Conservation (phyloP, 257 asterid genomes). For the Solanum chaucha region DNA sequence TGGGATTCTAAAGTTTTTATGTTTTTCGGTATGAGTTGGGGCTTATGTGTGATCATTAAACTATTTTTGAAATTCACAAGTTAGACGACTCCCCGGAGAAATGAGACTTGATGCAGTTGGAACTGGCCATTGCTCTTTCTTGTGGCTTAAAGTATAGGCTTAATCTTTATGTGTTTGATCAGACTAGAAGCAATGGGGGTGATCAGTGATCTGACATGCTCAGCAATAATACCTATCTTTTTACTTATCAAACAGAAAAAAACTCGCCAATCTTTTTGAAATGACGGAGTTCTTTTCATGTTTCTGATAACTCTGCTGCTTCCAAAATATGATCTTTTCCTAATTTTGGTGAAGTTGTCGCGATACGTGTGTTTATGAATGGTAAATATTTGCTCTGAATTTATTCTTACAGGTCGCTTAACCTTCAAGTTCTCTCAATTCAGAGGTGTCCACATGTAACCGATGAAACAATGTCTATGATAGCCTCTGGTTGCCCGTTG, state of each 20-base stretch:
- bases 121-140: neutral
- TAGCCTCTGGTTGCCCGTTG: constrained; percentile 53
- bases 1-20: neutral
- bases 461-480: constrained; percentile 39
- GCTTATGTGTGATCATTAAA: neutral
- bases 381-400: neutral
- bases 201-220: neutral
- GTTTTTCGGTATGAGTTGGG: neutral
- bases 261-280: neutral
- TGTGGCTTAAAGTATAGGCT: neutral
- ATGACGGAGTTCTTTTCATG: neutral
- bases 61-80: neutral
- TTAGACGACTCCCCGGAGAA: neutral
- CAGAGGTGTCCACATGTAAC: constrained; percentile 62
- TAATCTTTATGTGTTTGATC: neutral
- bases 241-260: neutral
- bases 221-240: neutral
- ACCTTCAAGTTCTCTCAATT: constrained; percentile 65
- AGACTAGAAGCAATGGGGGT: neutral
- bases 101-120: neutral
- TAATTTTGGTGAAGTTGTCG: neutral
- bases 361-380: neutral
- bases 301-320: neutral
- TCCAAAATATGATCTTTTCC: neutral
- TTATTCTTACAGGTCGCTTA: constrained; percentile 49